A percentile compares a stretch with the other conserved stretches of the same genome.
These are phyloP conservation scores for Pseudozyma thailandica DNA, from an alignment of 1,284 basidiomycete genomes.

Conservation along the genomic window DNA sequence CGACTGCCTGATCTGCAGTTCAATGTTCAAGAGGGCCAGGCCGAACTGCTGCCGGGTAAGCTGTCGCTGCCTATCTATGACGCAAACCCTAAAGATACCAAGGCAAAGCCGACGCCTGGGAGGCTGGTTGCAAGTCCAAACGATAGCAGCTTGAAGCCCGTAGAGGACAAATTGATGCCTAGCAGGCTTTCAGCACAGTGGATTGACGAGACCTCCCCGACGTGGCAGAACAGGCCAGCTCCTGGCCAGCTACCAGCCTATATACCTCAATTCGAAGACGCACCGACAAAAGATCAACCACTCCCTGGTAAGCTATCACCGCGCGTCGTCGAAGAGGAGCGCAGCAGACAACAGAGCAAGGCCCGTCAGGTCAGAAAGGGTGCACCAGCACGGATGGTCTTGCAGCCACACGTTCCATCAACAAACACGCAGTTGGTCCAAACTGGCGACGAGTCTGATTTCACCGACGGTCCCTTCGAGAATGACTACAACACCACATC, in stretches of 20 bases:
- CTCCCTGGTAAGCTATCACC: background rate
- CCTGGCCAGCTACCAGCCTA: background rate
- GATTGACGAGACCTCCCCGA: too few relatives aligned
- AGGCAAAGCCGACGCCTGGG: background rate
- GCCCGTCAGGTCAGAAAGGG: background rate
- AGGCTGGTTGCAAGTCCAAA: too few relatives aligned
- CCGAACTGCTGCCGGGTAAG: slow-evolving; percentile 1
- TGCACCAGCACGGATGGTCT: background rate
- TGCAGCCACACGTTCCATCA: background rate
- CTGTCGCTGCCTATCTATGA: background rate
- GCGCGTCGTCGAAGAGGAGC: too few relatives aligned
- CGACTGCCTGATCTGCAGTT: too few relatives aligned
- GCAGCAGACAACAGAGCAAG: background rate
- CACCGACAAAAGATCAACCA: background rate
- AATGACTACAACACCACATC: background rate
- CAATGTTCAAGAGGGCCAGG: too few relatives aligned
- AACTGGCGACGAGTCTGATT: background rate
- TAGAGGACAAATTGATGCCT: too few relatives aligned
- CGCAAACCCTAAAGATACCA: background rate
- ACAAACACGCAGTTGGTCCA: background rate
- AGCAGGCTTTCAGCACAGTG: too few relatives aligned
- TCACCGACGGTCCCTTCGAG: background rate
- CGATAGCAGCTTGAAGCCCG: too few relatives aligned
- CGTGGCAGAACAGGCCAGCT: background rate
- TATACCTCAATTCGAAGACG: background rate